Conservation (phyloP, 371 early-diverging fungal genomes). For the Syncephalastrum contaminatum region DNA sequence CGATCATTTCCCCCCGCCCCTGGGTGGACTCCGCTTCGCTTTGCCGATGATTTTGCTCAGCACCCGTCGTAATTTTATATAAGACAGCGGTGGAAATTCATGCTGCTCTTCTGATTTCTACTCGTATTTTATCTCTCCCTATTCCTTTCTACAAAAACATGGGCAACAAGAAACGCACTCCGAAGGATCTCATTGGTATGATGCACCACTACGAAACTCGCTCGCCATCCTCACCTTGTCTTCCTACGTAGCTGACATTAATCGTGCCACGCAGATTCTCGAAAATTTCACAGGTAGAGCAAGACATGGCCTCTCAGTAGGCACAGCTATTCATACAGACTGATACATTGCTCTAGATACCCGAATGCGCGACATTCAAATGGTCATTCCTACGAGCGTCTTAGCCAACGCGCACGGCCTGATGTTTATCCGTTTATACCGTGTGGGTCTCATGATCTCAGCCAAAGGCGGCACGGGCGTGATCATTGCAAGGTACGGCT, state of each 20-base stretch:
- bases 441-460: slow-evolving; percentile 32
- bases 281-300: slow-evolving; percentile 33
- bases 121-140: too few relatives aligned
- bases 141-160: too few relatives aligned
- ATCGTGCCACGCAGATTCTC: slow-evolving; percentile 33
- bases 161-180: too few relatives aligned
- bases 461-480: slow-evolving; percentile 39
- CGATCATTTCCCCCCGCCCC: too few relatives aligned
- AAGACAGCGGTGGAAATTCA: too few relatives aligned
- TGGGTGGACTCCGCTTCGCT: too few relatives aligned
- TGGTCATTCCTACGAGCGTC: slow-evolving; percentile 31
- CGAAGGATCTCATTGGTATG: too few relatives aligned
- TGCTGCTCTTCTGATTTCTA: too few relatives aligned
- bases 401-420: slow-evolving; percentile 39
- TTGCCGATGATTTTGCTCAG: too few relatives aligned
- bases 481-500: slow-evolving; percentile 38
- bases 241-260: slow-evolving; percentile 25
- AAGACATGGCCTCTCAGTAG: neutral
- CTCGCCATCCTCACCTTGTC: too few relatives aligned
- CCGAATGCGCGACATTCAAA: slow-evolving; percentile 23
- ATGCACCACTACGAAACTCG: too few relatives aligned
- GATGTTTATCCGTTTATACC: slow-evolving; percentile 32
- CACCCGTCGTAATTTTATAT: too few relatives aligned
- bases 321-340: neutral
- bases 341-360: slow-evolving; percentile 7